Conservation (phyloP, 345 rosid genomes). For the Arabis hirsuta region DNA sequence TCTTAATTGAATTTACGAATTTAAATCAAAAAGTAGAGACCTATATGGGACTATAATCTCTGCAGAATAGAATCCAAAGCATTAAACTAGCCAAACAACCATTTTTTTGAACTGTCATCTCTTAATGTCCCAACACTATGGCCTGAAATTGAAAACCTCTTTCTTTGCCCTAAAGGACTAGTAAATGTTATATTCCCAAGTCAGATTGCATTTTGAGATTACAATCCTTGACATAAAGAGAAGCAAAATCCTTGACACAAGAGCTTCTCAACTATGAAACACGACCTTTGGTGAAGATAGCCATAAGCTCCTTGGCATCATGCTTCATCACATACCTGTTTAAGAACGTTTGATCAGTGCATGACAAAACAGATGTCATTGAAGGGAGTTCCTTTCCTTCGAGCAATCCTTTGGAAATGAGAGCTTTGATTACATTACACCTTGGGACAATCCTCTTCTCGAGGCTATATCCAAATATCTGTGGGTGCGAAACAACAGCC, state of each 20-base stretch:
- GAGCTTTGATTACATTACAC: constrained; percentile 33
- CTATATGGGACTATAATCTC: too few species aligned
- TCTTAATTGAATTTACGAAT: too few species aligned
- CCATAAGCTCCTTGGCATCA: background rate
- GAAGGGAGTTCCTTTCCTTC: background rate
- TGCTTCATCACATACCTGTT: background rate
- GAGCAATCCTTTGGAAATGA: constrained; percentile 29
- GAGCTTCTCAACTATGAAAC: background rate
- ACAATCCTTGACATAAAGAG: background rate
- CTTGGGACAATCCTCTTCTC: constrained; percentile 45
- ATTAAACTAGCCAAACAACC: too few species aligned
- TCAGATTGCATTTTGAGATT: too few species aligned
- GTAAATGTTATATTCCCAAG: too few species aligned
- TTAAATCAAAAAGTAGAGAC: too few species aligned
- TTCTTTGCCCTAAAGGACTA: too few species aligned
- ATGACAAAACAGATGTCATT: background rate
- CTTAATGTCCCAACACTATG: background rate
- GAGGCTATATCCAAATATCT: constrained; percentile 29
- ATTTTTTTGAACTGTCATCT: background rate
- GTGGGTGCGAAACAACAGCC: constrained; percentile 24
- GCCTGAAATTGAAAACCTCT: too few species aligned
- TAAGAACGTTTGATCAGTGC: background rate
- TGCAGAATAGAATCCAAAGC: too few species aligned
- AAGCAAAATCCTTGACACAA: too few species aligned
- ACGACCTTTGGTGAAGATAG: background rate